Evolutionary conservation across 768 basidiomycete genomes (phyloP), one percentile per base, ranked within the genome.

Genomic region (Collybiopsis luxurians): DNA sequence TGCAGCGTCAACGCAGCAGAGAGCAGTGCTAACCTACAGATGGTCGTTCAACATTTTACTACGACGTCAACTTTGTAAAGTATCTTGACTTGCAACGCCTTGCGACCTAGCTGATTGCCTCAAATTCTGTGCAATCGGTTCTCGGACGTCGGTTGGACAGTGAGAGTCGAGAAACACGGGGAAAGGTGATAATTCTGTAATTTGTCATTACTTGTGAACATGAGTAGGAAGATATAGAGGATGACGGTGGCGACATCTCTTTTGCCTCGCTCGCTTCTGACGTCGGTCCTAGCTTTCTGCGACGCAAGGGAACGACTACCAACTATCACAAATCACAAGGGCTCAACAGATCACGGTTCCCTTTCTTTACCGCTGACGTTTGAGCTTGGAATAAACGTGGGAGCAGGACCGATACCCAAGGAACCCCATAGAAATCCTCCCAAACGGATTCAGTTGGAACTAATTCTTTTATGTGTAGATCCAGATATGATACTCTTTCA

Each of bases 351-450:
- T 38, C 31, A 51, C 50, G 50, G 50, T 51, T 51, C 38, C 36
- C 31, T 51, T 51, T 51, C 34, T 23, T 27, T 51, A 5, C 50
- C 50, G 50, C 13, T 39, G 21, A 36, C 36, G 48, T 51, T 51
- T 51, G 50, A 51, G 38, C 50, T 39, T 51, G 12, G 12, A 36
- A 4, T 47, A 36, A 49, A 49, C 15, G 30, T 50, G 48, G 24
- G 50, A n/a, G 11, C 34, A 51, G 36, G 34, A 10, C 50, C 50
- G 50, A 51, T 51, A 51, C n/a, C 50, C 50, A 51, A 51, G 50
- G 50, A 39, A 36, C 31, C 28, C 21, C 34, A 24, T 34, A 6
- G 31, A 34, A 34, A 34, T 34, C 31, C 31, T 34, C 31, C 31
- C 31, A 34, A 34, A 34, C 13, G 31, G 34, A 39, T 51, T 36